A percentile compares a stretch with the other conserved stretches of the same genome.
These are phyloP conservation scores for Solanum clarkiae DNA, from an alignment of 257 asterid species.

Conservation along the genomic window DNA sequence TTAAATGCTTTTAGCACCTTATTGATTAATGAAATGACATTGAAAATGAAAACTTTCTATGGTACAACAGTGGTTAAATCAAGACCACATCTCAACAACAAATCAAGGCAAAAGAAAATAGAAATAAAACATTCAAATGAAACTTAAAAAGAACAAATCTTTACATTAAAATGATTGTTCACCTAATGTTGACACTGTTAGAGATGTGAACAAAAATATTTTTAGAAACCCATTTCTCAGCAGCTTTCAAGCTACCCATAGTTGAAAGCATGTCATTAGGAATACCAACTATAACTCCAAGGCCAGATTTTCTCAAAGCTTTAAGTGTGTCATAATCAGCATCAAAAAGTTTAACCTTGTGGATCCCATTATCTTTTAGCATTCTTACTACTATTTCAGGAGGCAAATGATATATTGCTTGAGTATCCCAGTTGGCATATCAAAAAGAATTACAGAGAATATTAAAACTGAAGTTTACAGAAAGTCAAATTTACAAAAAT, in stretches of 20 bases:
- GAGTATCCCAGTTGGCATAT: too few relatives aligned
- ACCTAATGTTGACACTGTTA: slow-evolving; percentile 65
- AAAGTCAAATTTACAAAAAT: too few relatives aligned
- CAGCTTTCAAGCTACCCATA: slow-evolving; percentile 49
- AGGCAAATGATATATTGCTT: too few relatives aligned
- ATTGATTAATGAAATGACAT: background rate
- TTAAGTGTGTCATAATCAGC: too few relatives aligned
- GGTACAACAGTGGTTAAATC: background rate
- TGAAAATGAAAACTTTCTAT: background rate
- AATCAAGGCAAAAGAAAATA: background rate
- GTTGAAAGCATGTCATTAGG: slow-evolving; percentile 71
- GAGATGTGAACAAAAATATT: slow-evolving; percentile 50
- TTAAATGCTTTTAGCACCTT: too few relatives aligned
- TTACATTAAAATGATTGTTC: background rate
- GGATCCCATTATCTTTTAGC: too few relatives aligned
- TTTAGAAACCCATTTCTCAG: slow-evolving; percentile 70
- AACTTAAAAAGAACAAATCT: background rate
- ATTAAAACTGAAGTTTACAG: too few relatives aligned
- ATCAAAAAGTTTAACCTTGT: too few relatives aligned
- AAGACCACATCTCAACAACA: background rate
- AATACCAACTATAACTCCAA: slow-evolving; percentile 91
- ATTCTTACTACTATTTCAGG: too few relatives aligned
- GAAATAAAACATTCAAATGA: background rate
- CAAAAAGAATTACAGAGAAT: too few relatives aligned
- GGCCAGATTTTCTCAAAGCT: slow-evolving; percentile 53